Evolutionary conservation across 495 filamentous ascomycete species (phyloP), one percentile per base, ranked within the genome.

Genomic region (Pseudevernia furfuracea): DNA sequence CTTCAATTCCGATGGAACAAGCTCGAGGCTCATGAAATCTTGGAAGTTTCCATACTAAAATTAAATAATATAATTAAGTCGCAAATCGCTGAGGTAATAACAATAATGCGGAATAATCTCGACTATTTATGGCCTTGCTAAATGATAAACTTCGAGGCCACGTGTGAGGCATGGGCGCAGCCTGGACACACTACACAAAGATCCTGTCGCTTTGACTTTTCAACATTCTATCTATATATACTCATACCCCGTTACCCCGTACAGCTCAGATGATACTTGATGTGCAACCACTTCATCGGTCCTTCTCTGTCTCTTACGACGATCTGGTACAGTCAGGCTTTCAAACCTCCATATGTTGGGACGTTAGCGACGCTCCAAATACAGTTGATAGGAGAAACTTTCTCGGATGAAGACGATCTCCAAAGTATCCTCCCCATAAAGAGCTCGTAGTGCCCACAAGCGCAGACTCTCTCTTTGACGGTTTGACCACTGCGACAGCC

Each of bases 391-490:
- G n/a, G 25, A 44, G 38, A 55, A 5, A 17, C 28, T 32, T 3
- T n/a, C 28, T 41, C 49, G 28, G 38, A 37, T 32, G 39, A 46
- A 57, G 46, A 15, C 38, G 60, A 62, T 56, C 61, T 44, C 30
- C 21, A 63, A 57, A 57, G 25, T 34, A 63, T 58, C 37, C 21
- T 63, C 49, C 11, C 46, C 23, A 46, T 55, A 34, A 21, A 56
- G 3, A 44, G 25, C 49, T 58, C 38, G 12, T 63, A 52, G 61
- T 39, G 28, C 23, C 61, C 52, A 9, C 37, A 57, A 63, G 38
- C 37, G 61, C 30, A 36, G 32, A 23, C n/a, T 30, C 30, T 53
- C 37, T 46, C 23, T 41, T 43, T 11, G n/a, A 19, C 19, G 21
- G 39, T 55, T 36, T 17, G 43, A 53, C 34, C 14, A 55, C 21